phyloP scores from a whole-genome alignment of 164 flowering plant species.

The Taxillus chinensis region DNA sequence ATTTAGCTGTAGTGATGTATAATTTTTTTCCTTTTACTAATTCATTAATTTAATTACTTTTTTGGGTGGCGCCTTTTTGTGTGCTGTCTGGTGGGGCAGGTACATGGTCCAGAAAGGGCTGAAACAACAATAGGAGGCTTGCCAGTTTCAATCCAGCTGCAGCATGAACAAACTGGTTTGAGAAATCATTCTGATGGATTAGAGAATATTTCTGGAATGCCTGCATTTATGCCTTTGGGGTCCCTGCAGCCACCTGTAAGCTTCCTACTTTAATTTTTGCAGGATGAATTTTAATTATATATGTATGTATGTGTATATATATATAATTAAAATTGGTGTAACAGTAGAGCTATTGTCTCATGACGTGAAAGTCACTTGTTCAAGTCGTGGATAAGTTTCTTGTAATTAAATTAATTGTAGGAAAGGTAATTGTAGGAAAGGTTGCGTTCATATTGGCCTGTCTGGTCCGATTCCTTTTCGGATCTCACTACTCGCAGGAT shows the following conservation, averaged over 20 bases:
- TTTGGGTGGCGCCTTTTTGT: neutral
- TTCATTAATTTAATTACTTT: slow-evolving; percentile 3
- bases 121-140: slow-evolving; percentile 18
- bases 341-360: too few species aligned
- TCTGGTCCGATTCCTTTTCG: too few species aligned
- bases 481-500: too few species aligned
- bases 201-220: slow-evolving; percentile 27
- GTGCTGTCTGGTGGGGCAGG: slow-evolving; percentile 17
- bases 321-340: too few species aligned
- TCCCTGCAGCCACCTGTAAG: slow-evolving; percentile 55
- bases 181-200: slow-evolving; percentile 22
- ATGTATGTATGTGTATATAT: too few species aligned
- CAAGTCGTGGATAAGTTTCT: too few species aligned
- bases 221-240: slow-evolving; percentile 40
- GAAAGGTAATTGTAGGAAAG: too few species aligned
- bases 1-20: neutral
- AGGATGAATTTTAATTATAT: too few species aligned
- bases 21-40: neutral
- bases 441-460: too few species aligned
- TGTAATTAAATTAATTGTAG: too few species aligned
- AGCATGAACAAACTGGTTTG: slow-evolving; percentile 25
- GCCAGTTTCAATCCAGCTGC: slow-evolving; percentile 19
- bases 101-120: slow-evolving; percentile 23
- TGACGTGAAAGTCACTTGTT: too few species aligned
- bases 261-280: neutral